Evolutionary conservation across 768 basidiomycete genomes (phyloP), one percentile per base, ranked within the genome.

Genomic region (Sarcomyxa edulis): DNA sequence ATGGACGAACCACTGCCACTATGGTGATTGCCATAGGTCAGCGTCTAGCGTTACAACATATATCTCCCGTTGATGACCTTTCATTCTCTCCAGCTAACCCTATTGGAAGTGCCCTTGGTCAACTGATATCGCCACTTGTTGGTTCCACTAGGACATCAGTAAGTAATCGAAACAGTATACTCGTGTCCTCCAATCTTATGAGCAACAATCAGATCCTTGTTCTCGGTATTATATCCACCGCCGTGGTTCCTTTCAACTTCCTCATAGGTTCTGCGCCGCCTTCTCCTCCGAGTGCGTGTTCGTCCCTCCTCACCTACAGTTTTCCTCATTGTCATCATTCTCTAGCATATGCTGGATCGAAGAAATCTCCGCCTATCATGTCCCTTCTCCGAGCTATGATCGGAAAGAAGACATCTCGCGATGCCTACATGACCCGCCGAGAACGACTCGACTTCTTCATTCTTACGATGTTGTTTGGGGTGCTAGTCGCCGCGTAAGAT

Each of bases 1-100:
- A 73, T 42, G 78, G 81, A 10, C 70, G 89, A 28, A 89, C 84
- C 2, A 90, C 88, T 0, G 85, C 85, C 9, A 92, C 73, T 1
- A 78, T 76, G 74, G 52, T 74, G 14, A 49, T 76, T 21, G 69
- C 73, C 6, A 72, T 78, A 30, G 64, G 76, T 74, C 39, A 39
- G 57, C 35, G 37, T 27, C 35, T 31, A 27, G 23, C 6, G 15
- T 14, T 43, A 7, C 23, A 21, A 34, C 12, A 1, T 40, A n/a
- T 21, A 26, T 28, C 24, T n/a, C 11, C n/a, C 15, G 11, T n/a
- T 28, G n/a, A 30, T 31, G 15, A 21, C 21, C 33, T 28, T 32
- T 4, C 37, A 11, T 12, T 18, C n/a, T 18, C 34, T 42, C 6
- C 35, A 84, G 84, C 82, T 3, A 87, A 86, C 58, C 85, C 85